Evolutionary conservation across 306 rosid genomes (phyloP).

Genomic region (Vigna mungo): DNA sequence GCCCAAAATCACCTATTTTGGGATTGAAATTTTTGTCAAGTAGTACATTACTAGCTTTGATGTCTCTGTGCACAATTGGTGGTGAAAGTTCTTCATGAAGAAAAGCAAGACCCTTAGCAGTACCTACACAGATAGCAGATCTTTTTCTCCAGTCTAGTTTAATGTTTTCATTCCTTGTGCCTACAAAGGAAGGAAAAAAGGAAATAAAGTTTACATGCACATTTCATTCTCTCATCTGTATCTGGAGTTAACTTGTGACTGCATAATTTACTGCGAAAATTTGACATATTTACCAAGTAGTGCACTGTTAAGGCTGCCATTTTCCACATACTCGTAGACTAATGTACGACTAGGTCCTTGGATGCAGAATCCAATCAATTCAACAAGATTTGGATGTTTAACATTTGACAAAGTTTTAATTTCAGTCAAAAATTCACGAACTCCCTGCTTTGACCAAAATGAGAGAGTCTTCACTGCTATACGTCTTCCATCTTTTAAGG

Average conservation of each 20-base stretch:
- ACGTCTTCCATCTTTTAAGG: slow-evolving; percentile 61
- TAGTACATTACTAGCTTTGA: slow-evolving; percentile 93
- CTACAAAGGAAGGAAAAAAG: slow-evolving; percentile 48
- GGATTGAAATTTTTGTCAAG: slow-evolving; percentile 77
- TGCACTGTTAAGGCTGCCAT: slow-evolving; percentile 76
- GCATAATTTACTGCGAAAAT: slow-evolving; percentile 24
- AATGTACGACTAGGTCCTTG: slow-evolving; percentile 73
- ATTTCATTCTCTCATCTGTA: background rate
- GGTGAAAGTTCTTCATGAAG: slow-evolving; percentile 94
- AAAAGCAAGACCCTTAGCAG: slow-evolving; percentile 81
- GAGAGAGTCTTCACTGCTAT: slow-evolving; percentile 96
- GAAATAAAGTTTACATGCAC: slow-evolving; percentile 24
- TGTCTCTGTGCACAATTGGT: slow-evolving; percentile 93
- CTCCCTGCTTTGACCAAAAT: slow-evolving; percentile 88
- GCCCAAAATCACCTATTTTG: slow-evolving; percentile 95
- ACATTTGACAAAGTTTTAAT: slow-evolving; percentile 79
- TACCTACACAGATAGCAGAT: slow-evolving; percentile 75
- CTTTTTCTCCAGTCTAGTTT: slow-evolving; percentile 83
- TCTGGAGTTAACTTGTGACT: slow-evolving; percentile 22
- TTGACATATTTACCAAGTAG: slow-evolving; percentile 66
- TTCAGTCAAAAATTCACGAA: slow-evolving; percentile 81
- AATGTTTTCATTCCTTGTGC: slow-evolving; percentile 46
- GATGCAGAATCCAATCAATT: slow-evolving; percentile 85
- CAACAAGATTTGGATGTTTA: slow-evolving; percentile 87
- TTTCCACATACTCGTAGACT: slow-evolving; percentile 86